These are phyloP conservation scores for Penicillium bialowiezense DNA, from an alignment of 495 filamentous ascomycete species.

Conservation along the genomic window DNA sequence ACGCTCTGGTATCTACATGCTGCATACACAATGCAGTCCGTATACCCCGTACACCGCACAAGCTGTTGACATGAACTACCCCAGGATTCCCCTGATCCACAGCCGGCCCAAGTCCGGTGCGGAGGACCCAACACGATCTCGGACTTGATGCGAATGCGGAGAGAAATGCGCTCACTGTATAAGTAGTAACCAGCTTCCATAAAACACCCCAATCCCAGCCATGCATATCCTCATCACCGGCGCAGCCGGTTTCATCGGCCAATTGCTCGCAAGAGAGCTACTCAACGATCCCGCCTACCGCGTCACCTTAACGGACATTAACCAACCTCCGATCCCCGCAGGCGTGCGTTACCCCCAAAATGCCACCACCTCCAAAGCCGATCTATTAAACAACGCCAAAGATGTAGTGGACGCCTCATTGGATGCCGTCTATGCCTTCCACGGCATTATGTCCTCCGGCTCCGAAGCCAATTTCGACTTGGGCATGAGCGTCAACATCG, in stretches of 20 bases:
- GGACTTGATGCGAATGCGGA: slow-evolving; percentile 46
- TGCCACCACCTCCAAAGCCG: slow-evolving; percentile 51
- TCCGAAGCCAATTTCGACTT: slow-evolving; percentile 70
- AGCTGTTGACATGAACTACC: no score
- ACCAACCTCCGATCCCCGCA: slow-evolving; percentile 51
- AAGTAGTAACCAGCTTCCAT: no score
- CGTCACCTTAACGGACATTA: slow-evolving; percentile 60
- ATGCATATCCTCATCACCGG: slow-evolving; percentile 69
- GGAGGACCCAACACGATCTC: slow-evolving; percentile 24
- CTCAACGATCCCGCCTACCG: slow-evolving; percentile 53
- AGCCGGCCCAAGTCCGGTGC: slow-evolving; percentile 39
- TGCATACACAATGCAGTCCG: no score
- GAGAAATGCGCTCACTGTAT: slow-evolving; percentile 19
- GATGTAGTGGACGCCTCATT: slow-evolving; percentile 51
- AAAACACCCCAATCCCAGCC: no score
- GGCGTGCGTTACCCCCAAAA: slow-evolving; percentile 52
- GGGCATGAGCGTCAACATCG: slow-evolving; percentile 67
- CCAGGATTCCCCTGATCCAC: no score
- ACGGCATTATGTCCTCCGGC: slow-evolving; percentile 78
- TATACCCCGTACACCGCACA: no score
- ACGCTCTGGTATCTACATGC: no score
- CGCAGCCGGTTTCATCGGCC: slow-evolving; percentile 66
- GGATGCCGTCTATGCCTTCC: slow-evolving; percentile 68
- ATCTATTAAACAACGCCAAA: slow-evolving; percentile 53
- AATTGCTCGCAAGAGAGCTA: slow-evolving; percentile 58